These are phyloP conservation scores for Naegleria gruberi DNA, from an alignment of 208 protist genomes.

Conservation along the genomic window DNA sequence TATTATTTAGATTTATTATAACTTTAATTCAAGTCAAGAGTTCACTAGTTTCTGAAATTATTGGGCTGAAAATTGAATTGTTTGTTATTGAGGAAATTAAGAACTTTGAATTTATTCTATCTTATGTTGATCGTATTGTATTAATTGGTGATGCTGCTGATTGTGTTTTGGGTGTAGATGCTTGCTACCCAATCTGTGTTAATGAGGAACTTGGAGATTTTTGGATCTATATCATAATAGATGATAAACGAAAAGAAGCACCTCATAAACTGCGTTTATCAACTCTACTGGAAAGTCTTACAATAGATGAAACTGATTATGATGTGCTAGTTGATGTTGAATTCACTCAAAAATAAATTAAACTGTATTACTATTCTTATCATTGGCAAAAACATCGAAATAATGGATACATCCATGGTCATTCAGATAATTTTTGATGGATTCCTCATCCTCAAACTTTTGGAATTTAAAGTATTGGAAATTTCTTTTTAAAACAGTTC, in stretches of 20 bases:
- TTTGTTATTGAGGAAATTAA: not conserved
- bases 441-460: not conserved
- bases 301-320: not conserved
- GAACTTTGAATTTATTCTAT: not conserved
- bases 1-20: not conserved
- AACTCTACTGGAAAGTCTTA: not conserved
- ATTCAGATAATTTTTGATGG: conserved; percentile 9
- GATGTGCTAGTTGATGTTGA: not conserved
- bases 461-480: conserved; percentile 12
- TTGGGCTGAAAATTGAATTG: not conserved
- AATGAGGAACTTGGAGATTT: not conserved
- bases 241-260: not conserved
- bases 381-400: not conserved
- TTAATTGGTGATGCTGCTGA: not conserved
- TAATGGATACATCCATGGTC: not conserved
- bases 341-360: not conserved
- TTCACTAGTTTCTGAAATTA: not conserved
- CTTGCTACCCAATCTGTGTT: not conserved
- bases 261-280: not conserved
- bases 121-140: not conserved
- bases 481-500: not conserved
- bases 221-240: not conserved
- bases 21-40: not conserved
- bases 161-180: not conserved
- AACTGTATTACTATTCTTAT: not conserved